phyloP scores from a whole-genome alignment of 2,329 filamentous ascomycete species.

The Pseudogymnoascus verrucosus region DNA sequence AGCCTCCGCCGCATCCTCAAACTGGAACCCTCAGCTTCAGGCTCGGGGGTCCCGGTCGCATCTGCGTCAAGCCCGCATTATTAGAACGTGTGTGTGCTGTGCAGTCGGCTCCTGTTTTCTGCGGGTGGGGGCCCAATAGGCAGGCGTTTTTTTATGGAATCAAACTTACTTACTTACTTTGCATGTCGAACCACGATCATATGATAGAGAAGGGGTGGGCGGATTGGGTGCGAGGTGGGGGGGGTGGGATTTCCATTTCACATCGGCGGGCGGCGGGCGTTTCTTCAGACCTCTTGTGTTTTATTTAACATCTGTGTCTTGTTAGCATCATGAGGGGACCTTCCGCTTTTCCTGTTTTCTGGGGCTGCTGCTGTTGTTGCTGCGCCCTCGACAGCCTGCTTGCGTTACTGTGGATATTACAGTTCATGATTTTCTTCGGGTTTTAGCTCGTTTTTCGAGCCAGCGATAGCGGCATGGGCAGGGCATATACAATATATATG shows the following conservation, averaged over 20 bases:
- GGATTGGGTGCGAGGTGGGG: not conserved
- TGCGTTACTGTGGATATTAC: conserved; percentile 4
- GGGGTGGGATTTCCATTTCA: not conserved
- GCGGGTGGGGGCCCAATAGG: not conserved
- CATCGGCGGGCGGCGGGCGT: not conserved
- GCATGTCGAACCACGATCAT: conserved; percentile 1
- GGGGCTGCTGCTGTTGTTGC: not conserved
- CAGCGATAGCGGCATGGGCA: not conserved
- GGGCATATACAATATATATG: not conserved
- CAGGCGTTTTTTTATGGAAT: conserved; percentile 2
- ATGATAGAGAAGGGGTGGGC: not conserved
- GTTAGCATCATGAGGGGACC: not conserved
- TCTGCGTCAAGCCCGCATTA: not conserved
- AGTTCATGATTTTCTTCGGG: not conserved
- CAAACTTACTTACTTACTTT: not conserved
- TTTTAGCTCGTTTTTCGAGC: not conserved
- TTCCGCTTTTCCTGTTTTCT: not conserved
- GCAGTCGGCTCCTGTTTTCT: not conserved
- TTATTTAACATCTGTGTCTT: conserved; percentile 1
- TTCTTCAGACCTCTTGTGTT: not conserved
- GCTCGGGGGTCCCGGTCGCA: conserved; percentile 11
- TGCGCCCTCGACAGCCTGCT: not conserved
- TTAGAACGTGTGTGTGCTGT: not conserved
- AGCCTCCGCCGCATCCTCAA: conserved; percentile 28
- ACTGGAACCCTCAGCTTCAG: conserved; percentile 19